Evolutionary conservation across 257 asterid genomes (phyloP).

Genomic region (Fraxinus quadrangulata): DNA sequence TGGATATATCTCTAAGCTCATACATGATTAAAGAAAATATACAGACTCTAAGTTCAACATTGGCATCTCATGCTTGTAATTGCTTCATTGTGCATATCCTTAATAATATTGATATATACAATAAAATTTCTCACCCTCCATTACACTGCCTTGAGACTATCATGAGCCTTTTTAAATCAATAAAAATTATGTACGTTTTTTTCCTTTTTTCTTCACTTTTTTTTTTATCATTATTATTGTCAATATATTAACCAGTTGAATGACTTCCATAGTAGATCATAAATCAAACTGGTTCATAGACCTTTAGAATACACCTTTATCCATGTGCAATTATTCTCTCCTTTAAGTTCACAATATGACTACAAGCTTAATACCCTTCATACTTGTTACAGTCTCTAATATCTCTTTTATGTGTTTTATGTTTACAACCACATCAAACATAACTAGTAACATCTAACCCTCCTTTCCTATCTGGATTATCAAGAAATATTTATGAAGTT

Average conservation of each 20-base stretch:
- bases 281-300: not conserved
- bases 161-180: too few species aligned
- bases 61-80: not conserved
- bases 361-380: not conserved
- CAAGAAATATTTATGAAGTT: too few species aligned
- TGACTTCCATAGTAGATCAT: not conserved
- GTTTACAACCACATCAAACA: not conserved
- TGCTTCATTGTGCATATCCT: not conserved
- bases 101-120: not conserved
- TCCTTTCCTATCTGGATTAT: not conserved
- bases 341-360: not conserved
- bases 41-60: not conserved
- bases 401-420: too few species aligned
- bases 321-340: not conserved
- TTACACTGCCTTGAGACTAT: not conserved
- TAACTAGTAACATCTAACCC: too few species aligned
- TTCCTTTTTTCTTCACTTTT: too few species aligned
- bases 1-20: too few species aligned
- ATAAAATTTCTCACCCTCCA: not conserved
- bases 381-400: not conserved
- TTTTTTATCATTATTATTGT: too few species aligned
- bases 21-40: too few species aligned
- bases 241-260: not conserved
- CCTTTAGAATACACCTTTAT: not conserved
- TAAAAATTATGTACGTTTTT: too few species aligned